A percentile compares a stretch with the other conserved stretches of the same genome.
These are phyloP conservation scores for Monilinia polystroma DNA, from an alignment of 2,329 filamentous ascomycete genomes.

Conservation along the genomic window DNA sequence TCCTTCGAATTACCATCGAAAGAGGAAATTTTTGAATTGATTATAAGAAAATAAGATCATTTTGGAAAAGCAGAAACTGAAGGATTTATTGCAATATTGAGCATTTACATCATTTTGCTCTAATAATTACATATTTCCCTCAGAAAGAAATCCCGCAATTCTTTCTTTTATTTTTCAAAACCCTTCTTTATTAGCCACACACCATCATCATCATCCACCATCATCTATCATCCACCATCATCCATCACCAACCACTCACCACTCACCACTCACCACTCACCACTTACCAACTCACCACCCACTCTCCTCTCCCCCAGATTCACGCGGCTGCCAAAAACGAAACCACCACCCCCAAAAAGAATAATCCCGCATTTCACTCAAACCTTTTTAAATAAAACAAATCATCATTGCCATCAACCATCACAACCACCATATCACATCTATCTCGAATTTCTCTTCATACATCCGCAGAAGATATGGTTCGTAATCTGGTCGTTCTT, in stretches of 20 bases:
- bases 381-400: slow-evolving; percentile 4
- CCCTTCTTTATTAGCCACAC: not conserved
- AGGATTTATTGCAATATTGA: too few relatives aligned
- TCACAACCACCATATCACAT: slow-evolving; percentile 10
- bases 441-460: not conserved
- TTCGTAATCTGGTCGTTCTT: slow-evolving; percentile 91
- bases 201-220: too few relatives aligned
- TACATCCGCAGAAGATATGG: slow-evolving; percentile 56
- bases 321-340: slow-evolving; percentile 5
- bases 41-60: not conserved
- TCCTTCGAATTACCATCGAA: not conserved
- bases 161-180: slow-evolving; percentile 5
- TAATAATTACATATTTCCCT: too few relatives aligned
- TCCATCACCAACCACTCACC: too few relatives aligned
- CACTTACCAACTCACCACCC: not conserved
- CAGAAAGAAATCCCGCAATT: not conserved
- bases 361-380: slow-evolving; percentile 31
- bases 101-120: not conserved
- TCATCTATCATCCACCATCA: too few relatives aligned
- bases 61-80: not conserved
- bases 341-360: not conserved
- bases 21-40: not conserved
- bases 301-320: not conserved
- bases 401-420: slow-evolving; percentile 14
- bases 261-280: too few relatives aligned